These are phyloP conservation scores for Tagetes patula DNA, from an alignment of 129 eudicot species.

Conservation along the genomic window DNA sequence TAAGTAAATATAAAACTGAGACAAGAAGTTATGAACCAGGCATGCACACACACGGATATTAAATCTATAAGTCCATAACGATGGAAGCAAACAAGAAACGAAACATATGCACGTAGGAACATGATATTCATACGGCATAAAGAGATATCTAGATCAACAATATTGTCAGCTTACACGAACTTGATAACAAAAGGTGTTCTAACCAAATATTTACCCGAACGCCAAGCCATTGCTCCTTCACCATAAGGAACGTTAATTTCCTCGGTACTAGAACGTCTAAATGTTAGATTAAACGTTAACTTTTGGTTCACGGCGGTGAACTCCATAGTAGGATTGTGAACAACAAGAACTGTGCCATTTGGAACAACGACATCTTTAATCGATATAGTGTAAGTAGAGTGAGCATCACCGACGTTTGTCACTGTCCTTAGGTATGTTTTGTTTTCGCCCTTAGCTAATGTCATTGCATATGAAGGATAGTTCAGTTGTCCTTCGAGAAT, in stretches of 20 bases:
- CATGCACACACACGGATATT: neutral
- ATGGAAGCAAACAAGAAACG: neutral
- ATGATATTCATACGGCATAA: neutral
- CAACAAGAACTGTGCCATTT: conserved; percentile 21
- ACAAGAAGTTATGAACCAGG: no score
- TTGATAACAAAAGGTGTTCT: conserved; percentile 40
- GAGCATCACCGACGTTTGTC: conserved; percentile 54
- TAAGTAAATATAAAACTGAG: no score
- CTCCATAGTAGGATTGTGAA: conserved; percentile 17
- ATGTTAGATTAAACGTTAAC: conserved; percentile 34
- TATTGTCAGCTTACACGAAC: conserved; percentile 6
- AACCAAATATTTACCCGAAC: conserved; percentile 33
- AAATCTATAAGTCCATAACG: neutral
- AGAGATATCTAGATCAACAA: neutral
- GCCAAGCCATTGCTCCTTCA: conserved; percentile 40
- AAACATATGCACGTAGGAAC: neutral
- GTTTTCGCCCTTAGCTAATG: conserved; percentile 19
- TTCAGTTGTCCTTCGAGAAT: conserved; percentile 48
- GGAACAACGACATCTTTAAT: conserved; percentile 4
- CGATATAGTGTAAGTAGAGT: conserved; percentile 35
- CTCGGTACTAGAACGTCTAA: conserved; percentile 5
- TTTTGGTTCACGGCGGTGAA: conserved; percentile 37
- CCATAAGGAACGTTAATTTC: conserved; percentile 14
- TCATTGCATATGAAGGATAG: conserved; percentile 46
- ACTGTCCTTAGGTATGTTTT: conserved; percentile 45